phyloP scores from a whole-genome alignment of 2,329 filamentous ascomycete genomes.

The Diaporthe batatas region DNA sequence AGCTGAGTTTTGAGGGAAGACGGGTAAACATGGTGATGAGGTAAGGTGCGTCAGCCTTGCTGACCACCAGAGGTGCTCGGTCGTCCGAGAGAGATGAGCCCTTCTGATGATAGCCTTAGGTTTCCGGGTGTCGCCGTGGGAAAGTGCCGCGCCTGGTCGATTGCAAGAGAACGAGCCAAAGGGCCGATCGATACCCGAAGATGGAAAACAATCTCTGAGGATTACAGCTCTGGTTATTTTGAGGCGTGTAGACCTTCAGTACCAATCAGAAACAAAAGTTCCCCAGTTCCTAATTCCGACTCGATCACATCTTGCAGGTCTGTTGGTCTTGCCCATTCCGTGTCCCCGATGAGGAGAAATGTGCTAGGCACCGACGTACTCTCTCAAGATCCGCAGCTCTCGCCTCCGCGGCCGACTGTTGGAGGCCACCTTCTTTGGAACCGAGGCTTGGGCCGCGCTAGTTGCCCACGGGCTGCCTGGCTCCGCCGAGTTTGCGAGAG shows the following conservation, averaged over 20 bases:
- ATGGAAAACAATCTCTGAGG: conserved; percentile 26
- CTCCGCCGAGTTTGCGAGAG: not conserved
- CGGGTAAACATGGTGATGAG: not conserved
- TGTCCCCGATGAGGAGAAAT: not conserved
- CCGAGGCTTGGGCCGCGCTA: not conserved
- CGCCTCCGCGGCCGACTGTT: not conserved
- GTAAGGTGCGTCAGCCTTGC: conserved; percentile 37
- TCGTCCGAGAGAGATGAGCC: conserved; percentile 14
- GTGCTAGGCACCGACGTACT: not conserved
- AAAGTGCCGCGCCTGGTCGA: conserved; percentile 14
- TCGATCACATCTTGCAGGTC: not conserved
- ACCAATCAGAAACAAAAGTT: not conserved
- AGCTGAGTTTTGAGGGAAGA: conserved; percentile 18
- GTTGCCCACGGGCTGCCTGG: not conserved
- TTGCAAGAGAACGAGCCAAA: conserved; percentile 2
- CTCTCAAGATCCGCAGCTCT: not conserved
- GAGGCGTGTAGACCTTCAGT: not conserved
- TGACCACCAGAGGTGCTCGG: conserved; percentile 35
- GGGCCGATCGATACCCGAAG: conserved; percentile 19
- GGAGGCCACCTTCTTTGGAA: not conserved
- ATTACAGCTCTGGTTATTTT: not conserved
- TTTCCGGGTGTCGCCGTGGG: conserved; percentile 20
- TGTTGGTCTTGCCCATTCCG: not conserved
- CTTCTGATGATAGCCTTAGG: conserved; percentile 32
- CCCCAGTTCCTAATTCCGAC: not conserved